Conservation (phyloP, 2,329 filamentous ascomycete genomes). For the Phaeosphaeriaceae sp. region DNA sequence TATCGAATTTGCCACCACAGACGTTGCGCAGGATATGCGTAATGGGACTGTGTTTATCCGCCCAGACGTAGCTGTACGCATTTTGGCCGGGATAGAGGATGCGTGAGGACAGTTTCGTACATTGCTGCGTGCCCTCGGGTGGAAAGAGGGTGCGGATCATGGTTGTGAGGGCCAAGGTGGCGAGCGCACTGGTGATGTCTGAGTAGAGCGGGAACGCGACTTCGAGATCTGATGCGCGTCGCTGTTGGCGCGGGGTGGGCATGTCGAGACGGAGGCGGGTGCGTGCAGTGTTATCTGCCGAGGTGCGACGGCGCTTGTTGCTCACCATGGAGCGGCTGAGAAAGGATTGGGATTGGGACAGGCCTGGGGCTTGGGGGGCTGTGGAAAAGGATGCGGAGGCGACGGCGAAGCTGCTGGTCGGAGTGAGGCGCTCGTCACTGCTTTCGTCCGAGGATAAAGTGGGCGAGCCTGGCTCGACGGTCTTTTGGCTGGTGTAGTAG, state of each 20-base stretch:
- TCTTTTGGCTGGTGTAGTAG: conserved; percentile 36
- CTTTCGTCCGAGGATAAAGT: conserved; percentile 8
- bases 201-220: conserved; percentile 20
- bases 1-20: conserved; percentile 45
- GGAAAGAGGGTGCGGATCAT: conserved; percentile 44
- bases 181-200: conserved; percentile 18
- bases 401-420: conserved; percentile 21
- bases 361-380: not conserved
- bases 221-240: not conserved
- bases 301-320: conserved; percentile 1
- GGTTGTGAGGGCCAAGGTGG: conserved; percentile 37
- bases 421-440: conserved; percentile 19
- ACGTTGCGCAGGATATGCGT: conserved; percentile 47
- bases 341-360: too few relatives aligned
- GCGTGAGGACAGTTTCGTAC: conserved; percentile 45
- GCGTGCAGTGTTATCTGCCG: conserved; percentile 12
- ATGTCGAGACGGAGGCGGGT: conserved; percentile 25
- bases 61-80: conserved; percentile 49
- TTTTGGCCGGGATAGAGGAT: conserved; percentile 50
- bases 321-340: conserved; percentile 4
- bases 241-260: conserved; percentile 3
- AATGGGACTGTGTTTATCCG: conserved; percentile 47
- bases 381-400: conserved; percentile 9
- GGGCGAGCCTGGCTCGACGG: conserved; percentile 1
- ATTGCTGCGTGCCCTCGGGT: conserved; percentile 10